A percentile compares a stretch with the other conserved stretches of the same genome.
phyloP scores from a whole-genome alignment of 805 yeast genomes.

The Saccharomycopsis schoenii region DNA sequence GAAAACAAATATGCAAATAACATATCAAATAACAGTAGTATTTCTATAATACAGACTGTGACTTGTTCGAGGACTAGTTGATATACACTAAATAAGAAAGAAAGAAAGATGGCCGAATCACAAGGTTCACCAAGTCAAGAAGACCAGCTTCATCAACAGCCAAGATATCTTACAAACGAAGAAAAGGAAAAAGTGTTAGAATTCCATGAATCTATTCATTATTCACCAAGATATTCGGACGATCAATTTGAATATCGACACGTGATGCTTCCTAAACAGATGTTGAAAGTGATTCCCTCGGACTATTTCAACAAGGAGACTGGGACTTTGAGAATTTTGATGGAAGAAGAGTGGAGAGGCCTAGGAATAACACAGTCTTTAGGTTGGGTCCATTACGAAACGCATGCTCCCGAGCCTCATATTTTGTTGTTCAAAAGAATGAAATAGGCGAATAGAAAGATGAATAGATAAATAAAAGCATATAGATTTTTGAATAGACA shows the following conservation, averaged over 20 bases:
- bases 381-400: constrained; percentile 97
- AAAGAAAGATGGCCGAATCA: neutral
- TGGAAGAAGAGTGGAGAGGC: constrained; percentile 98
- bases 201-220: constrained; percentile 89
- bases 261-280: constrained; percentile 91
- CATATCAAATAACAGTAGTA: too few species aligned
- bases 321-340: constrained; percentile 80
- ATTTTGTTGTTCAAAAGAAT: constrained; percentile 63
- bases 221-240: constrained; percentile 87
- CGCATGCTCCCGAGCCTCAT: constrained; percentile 98
- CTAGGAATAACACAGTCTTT: constrained; percentile 93
- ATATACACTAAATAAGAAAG: neutral
- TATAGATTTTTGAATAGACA: neutral
- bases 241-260: constrained; percentile 91
- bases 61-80: too few species aligned
- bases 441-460: neutral
- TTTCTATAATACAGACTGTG: too few species aligned
- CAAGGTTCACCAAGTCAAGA: neutral
- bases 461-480: neutral
- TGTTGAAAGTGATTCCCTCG: constrained; percentile 87
- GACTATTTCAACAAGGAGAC: constrained; percentile 92
- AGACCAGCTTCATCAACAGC: constrained; percentile 1
- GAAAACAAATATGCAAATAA: too few species aligned
- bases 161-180: constrained; percentile 61
- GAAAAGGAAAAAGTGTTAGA: constrained; percentile 84